phyloP scores from a whole-genome alignment of 2,329 filamentous ascomycete species.

The Penicillium rolfsii region DNA sequence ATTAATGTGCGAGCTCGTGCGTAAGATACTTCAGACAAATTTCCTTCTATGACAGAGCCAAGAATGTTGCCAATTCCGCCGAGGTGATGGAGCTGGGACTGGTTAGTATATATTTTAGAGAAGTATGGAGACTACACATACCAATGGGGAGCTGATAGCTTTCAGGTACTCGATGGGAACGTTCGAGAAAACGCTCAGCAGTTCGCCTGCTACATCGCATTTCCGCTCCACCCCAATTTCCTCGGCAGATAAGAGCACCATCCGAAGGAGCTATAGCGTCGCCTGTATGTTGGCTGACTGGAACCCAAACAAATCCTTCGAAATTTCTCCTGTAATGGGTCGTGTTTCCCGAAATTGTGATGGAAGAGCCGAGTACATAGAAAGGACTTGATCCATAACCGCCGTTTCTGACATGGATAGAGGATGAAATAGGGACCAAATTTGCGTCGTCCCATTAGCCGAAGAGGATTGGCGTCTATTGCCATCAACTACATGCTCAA shows the following conservation, averaged over 20 bases:
- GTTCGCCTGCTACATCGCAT: slow-evolving; percentile 51
- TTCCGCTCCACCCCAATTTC: slow-evolving; percentile 47
- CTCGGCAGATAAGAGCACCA: slow-evolving; percentile 48
- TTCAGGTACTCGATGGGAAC: slow-evolving; percentile 52
- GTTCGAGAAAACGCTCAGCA: slow-evolving; percentile 48
- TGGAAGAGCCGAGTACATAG: slow-evolving; percentile 31
- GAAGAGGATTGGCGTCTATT: slow-evolving; percentile 28
- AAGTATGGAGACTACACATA: slow-evolving; percentile 12
- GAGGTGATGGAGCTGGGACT: slow-evolving; percentile 48
- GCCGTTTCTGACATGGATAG: slow-evolving; percentile 26
- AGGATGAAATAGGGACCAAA: slow-evolving; percentile 29
- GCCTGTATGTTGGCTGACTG: slow-evolving; percentile 58
- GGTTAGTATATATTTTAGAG: not conserved
- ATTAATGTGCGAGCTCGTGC: slow-evolving; percentile 47
- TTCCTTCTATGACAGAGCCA: slow-evolving; percentile 52
- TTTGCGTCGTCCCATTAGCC: slow-evolving; percentile 28
- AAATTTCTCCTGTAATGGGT: slow-evolving; percentile 35
- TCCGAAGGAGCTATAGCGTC: slow-evolving; percentile 54
- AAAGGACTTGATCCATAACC: slow-evolving; percentile 32
- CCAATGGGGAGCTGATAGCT: slow-evolving; percentile 53
- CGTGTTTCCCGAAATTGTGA: slow-evolving; percentile 30
- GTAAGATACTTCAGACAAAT: slow-evolving; percentile 48
- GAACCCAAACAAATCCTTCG: slow-evolving; percentile 50
- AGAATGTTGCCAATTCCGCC: slow-evolving; percentile 56
- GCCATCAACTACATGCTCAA: slow-evolving; percentile 54